Conservation (phyloP, 2,329 filamentous ascomycete genomes). For the Epichloe elymi region DNA sequence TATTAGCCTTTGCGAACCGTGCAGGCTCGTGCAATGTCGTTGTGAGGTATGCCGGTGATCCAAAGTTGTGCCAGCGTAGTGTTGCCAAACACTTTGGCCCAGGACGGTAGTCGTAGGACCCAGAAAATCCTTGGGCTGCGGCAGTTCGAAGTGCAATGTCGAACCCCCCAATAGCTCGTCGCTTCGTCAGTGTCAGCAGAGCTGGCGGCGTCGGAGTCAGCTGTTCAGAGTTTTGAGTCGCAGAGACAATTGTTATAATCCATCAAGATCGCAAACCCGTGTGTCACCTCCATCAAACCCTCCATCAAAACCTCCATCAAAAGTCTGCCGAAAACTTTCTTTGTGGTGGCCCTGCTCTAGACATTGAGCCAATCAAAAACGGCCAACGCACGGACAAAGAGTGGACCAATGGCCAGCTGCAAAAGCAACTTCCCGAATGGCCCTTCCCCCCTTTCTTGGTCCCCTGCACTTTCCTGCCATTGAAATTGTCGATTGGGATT, state of each 20-base stretch:
- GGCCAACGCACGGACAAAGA: slow-evolving; percentile 14
- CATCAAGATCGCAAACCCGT: slow-evolving; percentile 11
- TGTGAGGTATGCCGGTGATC: not conserved
- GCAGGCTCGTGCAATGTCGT: not conserved
- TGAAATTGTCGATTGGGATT: slow-evolving; percentile 38
- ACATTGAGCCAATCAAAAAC: slow-evolving; percentile 16
- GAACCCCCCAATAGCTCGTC: not conserved
- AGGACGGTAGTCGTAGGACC: not conserved
- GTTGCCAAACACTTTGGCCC: not conserved
- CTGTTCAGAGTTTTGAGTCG: not conserved
- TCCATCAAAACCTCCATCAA: slow-evolving; percentile 14
- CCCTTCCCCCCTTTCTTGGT: slow-evolving; percentile 30
- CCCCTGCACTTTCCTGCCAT: slow-evolving; percentile 26
- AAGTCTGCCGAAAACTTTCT: slow-evolving; percentile 18
- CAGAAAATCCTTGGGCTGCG: not conserved
- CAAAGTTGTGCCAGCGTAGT: too few species aligned
- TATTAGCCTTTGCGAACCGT: not conserved
- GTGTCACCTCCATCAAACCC: slow-evolving; percentile 11
- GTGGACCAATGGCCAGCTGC: slow-evolving; percentile 18
- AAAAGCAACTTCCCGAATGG: slow-evolving; percentile 11
- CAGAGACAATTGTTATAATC: not conserved
- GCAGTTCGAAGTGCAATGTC: not conserved
- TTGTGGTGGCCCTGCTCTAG: slow-evolving; percentile 10
- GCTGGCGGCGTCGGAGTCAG: not conserved
- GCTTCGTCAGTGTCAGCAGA: not conserved